These are phyloP conservation scores for Daedalea quercina DNA, from an alignment of 768 basidiomycete species.

Conservation along the genomic window DNA sequence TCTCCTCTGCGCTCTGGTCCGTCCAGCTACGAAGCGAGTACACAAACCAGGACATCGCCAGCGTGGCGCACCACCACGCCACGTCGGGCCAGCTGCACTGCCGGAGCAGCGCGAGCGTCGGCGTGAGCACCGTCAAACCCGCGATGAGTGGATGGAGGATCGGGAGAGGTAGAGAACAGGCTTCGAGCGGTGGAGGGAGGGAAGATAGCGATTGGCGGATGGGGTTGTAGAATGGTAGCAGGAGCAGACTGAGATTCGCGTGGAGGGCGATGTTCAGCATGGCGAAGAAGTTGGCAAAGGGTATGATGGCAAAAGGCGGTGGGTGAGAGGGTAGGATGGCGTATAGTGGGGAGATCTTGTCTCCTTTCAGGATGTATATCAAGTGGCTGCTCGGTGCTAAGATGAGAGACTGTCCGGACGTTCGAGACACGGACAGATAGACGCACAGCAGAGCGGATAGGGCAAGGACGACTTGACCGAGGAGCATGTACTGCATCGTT, in stretches of 20 bases:
- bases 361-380: constrained; percentile 9
- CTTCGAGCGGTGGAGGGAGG: neutral
- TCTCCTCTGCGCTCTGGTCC: constrained; percentile 12
- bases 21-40: constrained; percentile 13
- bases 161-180: constrained; percentile 8
- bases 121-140: constrained; percentile 9
- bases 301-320: constrained; percentile 4
- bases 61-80: constrained; percentile 17
- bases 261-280: constrained; percentile 15
- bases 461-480: constrained; percentile 12
- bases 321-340: constrained; percentile 10
- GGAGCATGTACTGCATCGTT: constrained; percentile 10
- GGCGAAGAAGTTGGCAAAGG: constrained; percentile 9
- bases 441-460: constrained; percentile 20
- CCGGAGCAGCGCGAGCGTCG: constrained; percentile 11
- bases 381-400: constrained; percentile 12
- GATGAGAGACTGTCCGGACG: neutral
- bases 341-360: constrained; percentile 15
- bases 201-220: constrained; percentile 1
- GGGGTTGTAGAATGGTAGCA: constrained; percentile 5
- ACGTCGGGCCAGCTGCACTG: constrained; percentile 13
- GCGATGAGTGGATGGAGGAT: constrained; percentile 9
- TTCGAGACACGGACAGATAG: neutral
- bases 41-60: constrained; percentile 10
- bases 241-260: constrained; percentile 11